phyloP scores from a whole-genome alignment of 2,329 filamentous ascomycete genomes.

The Moelleriella libera region DNA sequence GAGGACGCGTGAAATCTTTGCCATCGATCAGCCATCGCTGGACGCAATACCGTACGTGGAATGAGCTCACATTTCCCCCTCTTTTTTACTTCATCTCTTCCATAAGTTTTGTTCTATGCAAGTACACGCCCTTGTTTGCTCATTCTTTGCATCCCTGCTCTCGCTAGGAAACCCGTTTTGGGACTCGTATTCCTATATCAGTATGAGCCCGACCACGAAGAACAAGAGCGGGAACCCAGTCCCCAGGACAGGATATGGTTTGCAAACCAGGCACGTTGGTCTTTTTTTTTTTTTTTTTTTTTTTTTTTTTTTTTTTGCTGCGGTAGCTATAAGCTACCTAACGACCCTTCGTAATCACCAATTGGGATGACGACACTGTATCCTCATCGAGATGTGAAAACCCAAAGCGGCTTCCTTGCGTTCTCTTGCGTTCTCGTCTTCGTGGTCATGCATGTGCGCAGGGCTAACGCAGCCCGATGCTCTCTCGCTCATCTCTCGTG shows the following conservation, averaged over 20 bases:
- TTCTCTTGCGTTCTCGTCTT: too few species aligned
- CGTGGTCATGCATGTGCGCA: neutral
- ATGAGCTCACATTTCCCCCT: too few species aligned
- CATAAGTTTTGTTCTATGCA: too few species aligned
- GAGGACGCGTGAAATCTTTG: conserved; percentile 63
- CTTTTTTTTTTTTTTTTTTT: neutral
- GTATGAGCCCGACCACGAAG: conserved; percentile 40
- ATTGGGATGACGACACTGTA: too few species aligned
- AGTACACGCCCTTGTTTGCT: too few species aligned
- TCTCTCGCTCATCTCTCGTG: neutral
- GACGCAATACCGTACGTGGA: conserved; percentile 44
- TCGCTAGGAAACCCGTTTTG: conserved; percentile 52
- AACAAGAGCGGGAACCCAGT: conserved; percentile 38
- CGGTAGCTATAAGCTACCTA: too few species aligned
- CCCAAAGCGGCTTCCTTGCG: too few species aligned
- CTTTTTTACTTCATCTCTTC: too few species aligned
- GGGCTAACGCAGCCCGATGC: neutral
- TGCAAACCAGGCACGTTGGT: conserved; percentile 62
- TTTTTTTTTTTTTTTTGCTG: too few species aligned
- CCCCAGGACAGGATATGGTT: conserved; percentile 59
- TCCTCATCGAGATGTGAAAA: neutral
- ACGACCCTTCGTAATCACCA: too few species aligned
- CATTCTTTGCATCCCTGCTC: neutral
- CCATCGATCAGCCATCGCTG: conserved; percentile 53
- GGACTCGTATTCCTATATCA: conserved; percentile 85